Evolutionary conservation across 129 eudicot genomes (phyloP), one percentile per base, ranked within the genome.

Genomic region (Saposhnikovia divaricata): DNA sequence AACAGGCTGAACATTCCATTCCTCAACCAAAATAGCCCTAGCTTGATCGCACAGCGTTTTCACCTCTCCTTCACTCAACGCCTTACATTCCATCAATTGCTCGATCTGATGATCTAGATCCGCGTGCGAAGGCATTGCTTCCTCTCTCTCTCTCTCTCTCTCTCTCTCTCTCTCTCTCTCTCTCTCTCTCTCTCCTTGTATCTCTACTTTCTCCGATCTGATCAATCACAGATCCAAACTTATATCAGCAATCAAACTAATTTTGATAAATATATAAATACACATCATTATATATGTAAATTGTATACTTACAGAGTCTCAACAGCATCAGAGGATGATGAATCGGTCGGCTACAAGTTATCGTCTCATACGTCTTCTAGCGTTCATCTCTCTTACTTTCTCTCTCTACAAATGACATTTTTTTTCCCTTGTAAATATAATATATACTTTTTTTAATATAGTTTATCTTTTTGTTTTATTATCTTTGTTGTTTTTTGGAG

Each of bases 51-150:
- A 84, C 46, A 84, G 81, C 63, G 81, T 57, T 34, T 80, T 84
- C 74, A 84, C 87, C 28, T 84, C 87, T 16, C 74, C 84, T 68
- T 84, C 87, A 51, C 76, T 18, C 69, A 84, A 61, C 18, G 87
- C 78, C 75, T 84, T 84, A 72, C 87, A 84, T 38, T 84, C 87
- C 84, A 80, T 80, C 84, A 84, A 57, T 77, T 80, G 87, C 81
- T 80, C 84, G 81, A 84, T 84, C 87, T 84, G 87, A 42, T 83
- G 81, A 70, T 84, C 87, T 70, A 84, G 87, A 84, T 84, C 87
- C 84, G 53, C 84, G 70, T 84, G 84, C 48, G 81, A 80, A 74
- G 87, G 87, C 87, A 84, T 84, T n/a, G n/a, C n/a, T n/a, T n/a
- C n/a, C n/a, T n/a, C n/a, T n/a, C n/a, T n/a, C n/a, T n/a, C n/a